Base-by-base conservation (phyloP, 106 monocot species). In the Dioscorea zingiberensis region DNA sequence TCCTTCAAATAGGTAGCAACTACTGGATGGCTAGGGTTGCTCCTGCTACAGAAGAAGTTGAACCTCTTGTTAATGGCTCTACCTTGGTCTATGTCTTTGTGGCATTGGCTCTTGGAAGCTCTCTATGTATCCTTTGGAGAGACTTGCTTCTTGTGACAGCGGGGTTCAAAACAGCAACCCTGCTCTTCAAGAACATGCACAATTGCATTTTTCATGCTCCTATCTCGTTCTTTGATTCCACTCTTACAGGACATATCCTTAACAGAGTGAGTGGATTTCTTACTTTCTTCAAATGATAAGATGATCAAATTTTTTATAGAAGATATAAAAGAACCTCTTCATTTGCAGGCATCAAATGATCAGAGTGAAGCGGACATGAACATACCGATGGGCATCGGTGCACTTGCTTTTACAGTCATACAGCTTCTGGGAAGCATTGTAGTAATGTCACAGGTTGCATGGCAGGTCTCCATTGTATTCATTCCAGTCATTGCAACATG, bases 181-280 rank as follows among this genome's bases (percentile, higher is more conserved):
- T 79, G 26, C 73, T 97, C 56, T 97, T 91, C 57, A 71, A 91
- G 67, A 85, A 88, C 56, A 91, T 97, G 93, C 86, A 86, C 60
- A 46, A 56, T 0, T 71, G 67, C 69, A 85, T 94, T 56, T 89
- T 94, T 55, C 83, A 83, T 47, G 97, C 91, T 68, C 85, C 91
- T 1, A 91, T 95, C 85, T 83, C 91, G 25, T 95, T 88, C 70
- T 95, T 95, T 62, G 89, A 94, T 83, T 86, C 94, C 64, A 94
- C 89, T 44, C 94, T 89, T 4, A 94, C 83, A 48, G 89, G 89
- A 0, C 84, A 87, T 2, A 94, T 94, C 76, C 61, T 94, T 30
- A 94, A 82, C 65, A 81, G 94, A 56, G 94, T 90, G 78, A 80
- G 79, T 64, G 26, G 48, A 32, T 2, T 48, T 27, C 18, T 23